Evolutionary conservation across 768 basidiomycete species (phyloP).

Genomic region (Xerocomellus intermedius): DNA sequence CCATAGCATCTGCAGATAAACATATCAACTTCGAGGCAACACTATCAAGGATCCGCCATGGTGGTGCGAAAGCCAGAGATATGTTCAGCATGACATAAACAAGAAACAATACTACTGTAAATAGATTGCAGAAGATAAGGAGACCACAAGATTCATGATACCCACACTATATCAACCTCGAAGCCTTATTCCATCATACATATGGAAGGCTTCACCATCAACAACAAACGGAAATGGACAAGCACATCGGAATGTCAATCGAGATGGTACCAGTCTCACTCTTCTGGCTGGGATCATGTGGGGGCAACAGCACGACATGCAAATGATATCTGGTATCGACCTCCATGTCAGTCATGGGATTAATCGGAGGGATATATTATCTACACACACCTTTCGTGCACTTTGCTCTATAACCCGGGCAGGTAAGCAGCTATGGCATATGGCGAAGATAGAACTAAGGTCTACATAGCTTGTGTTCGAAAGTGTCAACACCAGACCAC

Average conservation of each 20-base stretch:
- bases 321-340: background rate
- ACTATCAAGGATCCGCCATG: background rate
- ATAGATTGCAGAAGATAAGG: background rate
- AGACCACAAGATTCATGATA: background rate
- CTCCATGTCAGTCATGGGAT: background rate
- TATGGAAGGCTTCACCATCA: conserved; percentile 4
- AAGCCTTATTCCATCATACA: background rate
- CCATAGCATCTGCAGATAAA: background rate
- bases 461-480: background rate
- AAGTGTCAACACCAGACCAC: background rate
- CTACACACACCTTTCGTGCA: background rate
- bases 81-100: background rate
- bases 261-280: background rate
- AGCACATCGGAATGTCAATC: background rate
- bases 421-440: background rate
- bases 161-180: background rate
- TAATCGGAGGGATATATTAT: background rate
- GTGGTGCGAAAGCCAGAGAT: background rate
- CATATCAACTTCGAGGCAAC: background rate
- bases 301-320: background rate
- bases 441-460: background rate
- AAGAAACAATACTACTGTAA: background rate
- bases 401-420: background rate
- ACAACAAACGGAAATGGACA: conserved; percentile 10
- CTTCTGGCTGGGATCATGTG: conserved; percentile 2